Evolutionary conservation across 2,329 filamentous ascomycete species (phyloP), one percentile per base, ranked within the genome.

Genomic region (Zopfia rhizophila): DNA sequence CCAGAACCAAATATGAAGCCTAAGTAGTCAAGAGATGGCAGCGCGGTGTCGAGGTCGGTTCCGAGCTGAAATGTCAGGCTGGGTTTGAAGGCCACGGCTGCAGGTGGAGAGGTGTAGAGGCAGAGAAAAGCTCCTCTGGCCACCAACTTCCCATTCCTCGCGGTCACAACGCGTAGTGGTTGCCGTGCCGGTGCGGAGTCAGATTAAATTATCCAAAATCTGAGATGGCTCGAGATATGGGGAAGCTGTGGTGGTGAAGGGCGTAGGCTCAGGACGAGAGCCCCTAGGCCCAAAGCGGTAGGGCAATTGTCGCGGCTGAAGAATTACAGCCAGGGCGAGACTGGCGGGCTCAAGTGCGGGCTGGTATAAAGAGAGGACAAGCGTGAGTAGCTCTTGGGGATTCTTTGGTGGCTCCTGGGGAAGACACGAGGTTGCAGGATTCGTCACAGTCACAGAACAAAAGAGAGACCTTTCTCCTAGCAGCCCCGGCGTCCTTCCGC

Each of bases 141-240:
- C 40, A 56, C 35, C 31, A 40, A 48, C 42, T 45, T 55, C 60
- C 61, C 65, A 67, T 68, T 60, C 63, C 64, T 61, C 53, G 45
- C 29, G 23, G 42, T 4, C 10, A 10, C 30, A 17, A 32, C n/a
- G 24, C 19, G 45, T 28, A 25, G 24, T 8, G 22, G 4, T 8
- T 7, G 13, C 14, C 18, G 7, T n/a, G 21, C n/a, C 7, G 17
- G 33, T 7, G 21, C 18, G 5, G 33, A 7, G 24, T 27, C 10
- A 11, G 11, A 17, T 27, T 21, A 13, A 39, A 18, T 4, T 4
- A 11, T 7, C n/a, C 16, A 27, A 14, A 25, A 22, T n/a, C 6
- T 8, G 21, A 17, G 35, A 27, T 16, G 35, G 14, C 8, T 7
- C 12, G 36, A 21, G 28, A 10, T 27, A 11, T 14, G 17, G 17